Percentiles rank a stretch among this genome's conserved stretches.
Evolutionary conservation across 2,329 filamentous ascomycete genomes (phyloP).

Genomic region (Setomelanomma holmii): DNA sequence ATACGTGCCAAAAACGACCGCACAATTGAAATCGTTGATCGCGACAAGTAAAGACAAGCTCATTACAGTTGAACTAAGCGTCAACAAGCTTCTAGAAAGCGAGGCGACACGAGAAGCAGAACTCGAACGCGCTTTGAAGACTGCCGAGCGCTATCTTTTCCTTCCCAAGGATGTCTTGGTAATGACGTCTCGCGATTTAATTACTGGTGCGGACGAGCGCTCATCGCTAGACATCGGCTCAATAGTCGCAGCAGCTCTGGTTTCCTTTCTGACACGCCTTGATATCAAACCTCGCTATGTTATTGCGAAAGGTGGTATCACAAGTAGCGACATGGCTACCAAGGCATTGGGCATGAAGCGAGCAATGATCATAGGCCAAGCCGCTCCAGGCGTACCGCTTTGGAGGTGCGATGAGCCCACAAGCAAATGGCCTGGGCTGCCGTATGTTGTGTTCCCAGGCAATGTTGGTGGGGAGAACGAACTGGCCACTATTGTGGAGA

Average conservation of each 20-base stretch:
- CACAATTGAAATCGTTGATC: conserved; percentile 57
- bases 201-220: conserved; percentile 58
- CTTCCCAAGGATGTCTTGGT: conserved; percentile 62
- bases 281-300: conserved; percentile 61
- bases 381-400: conserved; percentile 64
- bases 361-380: conserved; percentile 64
- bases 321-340: conserved; percentile 64
- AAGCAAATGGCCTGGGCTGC: conserved; percentile 59
- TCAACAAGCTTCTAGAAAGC: conserved; percentile 56
- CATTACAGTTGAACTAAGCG: conserved; percentile 57
- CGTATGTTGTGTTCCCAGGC: conserved; percentile 66
- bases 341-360: conserved; percentile 63
- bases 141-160: conserved; percentile 41
- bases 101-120: conserved; percentile 45
- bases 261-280: conserved; percentile 57
- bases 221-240: conserved; percentile 63
- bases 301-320: conserved; percentile 67
- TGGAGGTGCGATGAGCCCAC: conserved; percentile 65
- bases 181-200: conserved; percentile 65
- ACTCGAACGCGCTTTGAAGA: conserved; percentile 44
- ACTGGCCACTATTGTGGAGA: conserved; percentile 17
- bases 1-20: conserved; percentile 67
- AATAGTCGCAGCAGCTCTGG: conserved; percentile 59
- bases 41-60: conserved; percentile 51
- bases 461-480: conserved; percentile 57